phyloP scores from a whole-genome alignment of 495 filamentous ascomycete genomes.

The Xylaria telfairii region DNA sequence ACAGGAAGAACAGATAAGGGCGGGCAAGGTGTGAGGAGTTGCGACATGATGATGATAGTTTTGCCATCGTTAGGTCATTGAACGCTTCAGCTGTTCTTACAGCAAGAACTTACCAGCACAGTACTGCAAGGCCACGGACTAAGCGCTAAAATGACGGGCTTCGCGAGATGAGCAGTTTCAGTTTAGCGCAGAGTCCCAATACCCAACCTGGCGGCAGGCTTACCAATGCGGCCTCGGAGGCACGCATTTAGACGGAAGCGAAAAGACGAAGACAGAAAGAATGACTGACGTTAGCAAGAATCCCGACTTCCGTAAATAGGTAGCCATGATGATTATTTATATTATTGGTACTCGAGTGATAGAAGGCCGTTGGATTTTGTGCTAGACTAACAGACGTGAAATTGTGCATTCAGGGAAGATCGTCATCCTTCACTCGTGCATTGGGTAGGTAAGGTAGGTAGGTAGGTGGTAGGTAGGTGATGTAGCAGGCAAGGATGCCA shows the following conservation, averaged over 20 bases:
- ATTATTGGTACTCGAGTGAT: background rate
- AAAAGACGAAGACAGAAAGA: background rate
- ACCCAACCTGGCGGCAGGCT: background rate
- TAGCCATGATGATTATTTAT: background rate
- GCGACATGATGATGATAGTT: constrained; percentile 19
- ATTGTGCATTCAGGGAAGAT: background rate
- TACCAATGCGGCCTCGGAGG: constrained; percentile 7
- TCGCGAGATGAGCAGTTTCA: background rate
- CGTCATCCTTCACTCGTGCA: no score
- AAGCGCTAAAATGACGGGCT: constrained; percentile 18
- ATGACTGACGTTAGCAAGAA: background rate
- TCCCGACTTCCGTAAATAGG: background rate
- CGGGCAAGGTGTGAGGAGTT: constrained; percentile 1
- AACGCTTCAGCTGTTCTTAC: background rate
- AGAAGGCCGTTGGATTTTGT: background rate
- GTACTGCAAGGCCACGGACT: background rate
- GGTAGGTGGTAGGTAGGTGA: no score
- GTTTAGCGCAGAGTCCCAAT: background rate
- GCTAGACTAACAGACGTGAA: background rate
- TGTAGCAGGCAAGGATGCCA: no score
- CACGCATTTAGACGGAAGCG: constrained; percentile 11
- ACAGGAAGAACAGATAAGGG: constrained; percentile 1
- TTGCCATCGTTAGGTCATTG: background rate
- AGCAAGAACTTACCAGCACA: no score
- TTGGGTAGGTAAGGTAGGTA: no score